Base-by-base conservation (phyloP, 2,329 filamentous ascomycete species). In the Fusarium verticillioides region DNA sequence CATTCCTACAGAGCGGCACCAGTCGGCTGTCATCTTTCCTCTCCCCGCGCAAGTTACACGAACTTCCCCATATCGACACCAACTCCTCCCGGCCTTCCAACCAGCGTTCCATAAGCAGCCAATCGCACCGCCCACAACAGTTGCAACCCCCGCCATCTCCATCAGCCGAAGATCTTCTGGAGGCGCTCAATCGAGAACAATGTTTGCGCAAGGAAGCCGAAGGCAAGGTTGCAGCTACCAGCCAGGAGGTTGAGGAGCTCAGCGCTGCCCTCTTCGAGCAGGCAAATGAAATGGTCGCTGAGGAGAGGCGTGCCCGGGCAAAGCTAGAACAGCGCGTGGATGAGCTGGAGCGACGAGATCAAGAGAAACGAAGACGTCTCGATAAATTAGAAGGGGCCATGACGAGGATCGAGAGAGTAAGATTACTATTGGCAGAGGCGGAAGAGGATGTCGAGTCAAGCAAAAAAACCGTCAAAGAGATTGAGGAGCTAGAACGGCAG, bases 241-340 rank as follows among this genome's bases (percentile, higher is more conserved):
- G 89, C 77, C 86, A 85, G 18, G 94, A 96, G 84, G 88, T 96
- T 26, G 94, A 96, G 82, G 94, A 96, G 82, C 84, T 96, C 72
- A 93, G 89, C 78, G 92, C 89, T 26, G 88, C 88, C 57, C 84
- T 96, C 60, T 96, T 96, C 80, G 91, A 93, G 83, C 91, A 95
- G 84, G 94, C 94, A 58, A 96, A 96, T 80, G 91, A 95, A 83
- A 96, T 96, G 94, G 94, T 96, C 26, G 93, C 94, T 5, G 86
- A 88, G 23, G 94, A 96, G 85, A 85, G 94, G 47, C 87, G 90
- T 63, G 92, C 92, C 39, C 85, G 93, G 66, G 92, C 92, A 10
- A 89, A 87, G 78, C 85, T 96, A 30, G 92, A 95, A 83, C 90
- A 92, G 79, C 84, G 92, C 43, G 87, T 96, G 12, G 87, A 85